phyloP scores from a whole-genome alignment of 345 rosid genomes.

The Acer negundo region DNA sequence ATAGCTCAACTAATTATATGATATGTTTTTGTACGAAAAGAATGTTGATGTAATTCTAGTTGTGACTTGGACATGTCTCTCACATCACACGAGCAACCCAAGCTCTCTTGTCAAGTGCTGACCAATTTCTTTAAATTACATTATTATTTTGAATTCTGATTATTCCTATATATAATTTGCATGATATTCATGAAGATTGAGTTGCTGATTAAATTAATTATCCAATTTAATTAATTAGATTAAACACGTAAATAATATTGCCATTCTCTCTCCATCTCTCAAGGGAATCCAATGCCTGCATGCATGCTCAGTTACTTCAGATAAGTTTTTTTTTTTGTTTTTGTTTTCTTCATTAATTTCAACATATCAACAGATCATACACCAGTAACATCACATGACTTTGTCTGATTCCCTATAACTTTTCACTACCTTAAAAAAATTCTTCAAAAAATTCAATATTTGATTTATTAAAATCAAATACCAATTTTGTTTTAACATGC shows the following conservation, averaged over 20 bases:
- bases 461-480: background rate
- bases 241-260: background rate
- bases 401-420: slow-evolving; percentile 12
- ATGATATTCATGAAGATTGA: background rate
- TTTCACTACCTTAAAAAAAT: background rate
- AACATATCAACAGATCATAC: background rate
- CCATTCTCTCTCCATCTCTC: background rate
- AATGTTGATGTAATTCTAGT: background rate
- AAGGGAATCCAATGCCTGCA: slow-evolving; percentile 41
- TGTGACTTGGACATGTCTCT: slow-evolving; percentile 21
- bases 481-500: background rate
- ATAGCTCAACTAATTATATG: no score
- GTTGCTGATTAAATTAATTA: background rate
- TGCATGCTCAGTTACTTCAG: slow-evolving; percentile 6
- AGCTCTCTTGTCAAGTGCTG: slow-evolving; percentile 10
- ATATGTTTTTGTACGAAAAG: background rate
- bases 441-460: background rate
- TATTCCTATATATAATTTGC: background rate
- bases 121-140: background rate
- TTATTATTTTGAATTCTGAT: background rate
- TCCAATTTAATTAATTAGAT: slow-evolving; percentile 2
- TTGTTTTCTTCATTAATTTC: slow-evolving; percentile 1
- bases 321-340: background rate
- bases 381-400: slow-evolving; percentile 27
- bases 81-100: slow-evolving; percentile 26